Conservation (phyloP, 2,329 filamentous ascomycete genomes). For the Microdochium bolleyi region DNA sequence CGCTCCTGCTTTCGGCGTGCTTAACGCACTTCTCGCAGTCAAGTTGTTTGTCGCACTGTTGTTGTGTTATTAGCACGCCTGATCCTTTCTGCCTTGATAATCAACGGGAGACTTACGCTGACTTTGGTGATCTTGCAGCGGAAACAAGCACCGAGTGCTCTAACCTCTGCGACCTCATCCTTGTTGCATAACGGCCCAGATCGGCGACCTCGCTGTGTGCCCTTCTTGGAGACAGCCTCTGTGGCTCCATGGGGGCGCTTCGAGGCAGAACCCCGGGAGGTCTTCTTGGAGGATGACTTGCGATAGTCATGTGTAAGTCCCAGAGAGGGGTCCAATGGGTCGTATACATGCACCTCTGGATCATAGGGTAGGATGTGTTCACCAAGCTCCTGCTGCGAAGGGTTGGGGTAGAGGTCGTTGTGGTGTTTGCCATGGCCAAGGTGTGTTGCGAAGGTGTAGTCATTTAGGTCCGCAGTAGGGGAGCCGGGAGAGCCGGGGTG, state of each 20-base stretch:
- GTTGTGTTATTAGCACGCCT: conserved; percentile 2
- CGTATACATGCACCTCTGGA: conserved; percentile 18
- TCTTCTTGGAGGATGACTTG: background rate
- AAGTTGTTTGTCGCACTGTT: conserved; percentile 26
- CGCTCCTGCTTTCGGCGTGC: conserved; percentile 12
- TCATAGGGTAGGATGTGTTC: conserved; percentile 17
- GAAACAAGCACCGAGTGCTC: conserved; percentile 38
- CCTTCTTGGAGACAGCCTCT: background rate
- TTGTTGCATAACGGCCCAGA: conserved; percentile 18
- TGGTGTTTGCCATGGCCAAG: conserved; percentile 12
- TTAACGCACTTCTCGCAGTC: conserved; percentile 21
- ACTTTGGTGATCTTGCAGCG: conserved; percentile 40
- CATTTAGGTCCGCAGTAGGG: background rate
- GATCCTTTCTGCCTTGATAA: conserved; percentile 10
- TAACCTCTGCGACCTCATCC: conserved; percentile 38
- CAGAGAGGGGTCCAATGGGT: background rate
- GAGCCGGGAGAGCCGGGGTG: background rate
- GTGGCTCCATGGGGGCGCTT: background rate
- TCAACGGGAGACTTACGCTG: conserved; percentile 26
- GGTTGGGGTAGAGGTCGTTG: conserved; percentile 21
- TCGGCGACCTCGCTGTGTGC: conserved; percentile 15
- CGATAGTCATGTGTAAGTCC: background rate
- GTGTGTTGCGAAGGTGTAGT: background rate
- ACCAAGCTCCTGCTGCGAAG: conserved; percentile 16
- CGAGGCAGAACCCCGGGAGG: background rate